Conservation (phyloP, 1,139 yeast genomes). For the Pichia sorboxylosa region DNA sequence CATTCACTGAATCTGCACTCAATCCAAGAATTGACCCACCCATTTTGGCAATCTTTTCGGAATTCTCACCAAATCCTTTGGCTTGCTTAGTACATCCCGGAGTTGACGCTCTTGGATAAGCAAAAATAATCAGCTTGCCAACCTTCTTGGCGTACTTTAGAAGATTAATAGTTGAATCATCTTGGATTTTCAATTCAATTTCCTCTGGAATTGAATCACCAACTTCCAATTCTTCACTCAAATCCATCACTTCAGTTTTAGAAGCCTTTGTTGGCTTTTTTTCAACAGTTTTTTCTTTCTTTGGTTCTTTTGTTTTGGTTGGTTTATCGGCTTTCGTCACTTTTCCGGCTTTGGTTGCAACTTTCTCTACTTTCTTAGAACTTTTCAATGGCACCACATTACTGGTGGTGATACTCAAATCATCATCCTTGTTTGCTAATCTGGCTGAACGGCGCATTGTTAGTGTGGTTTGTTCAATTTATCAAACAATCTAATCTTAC, state of each 20-base stretch:
- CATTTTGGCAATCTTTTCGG: slow-evolving; percentile 34
- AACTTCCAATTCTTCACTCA: slow-evolving; percentile 27
- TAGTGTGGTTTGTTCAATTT: too few species aligned
- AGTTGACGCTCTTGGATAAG: slow-evolving; percentile 88
- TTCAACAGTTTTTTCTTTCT: slow-evolving; percentile 1
- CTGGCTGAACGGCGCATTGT: slow-evolving; percentile 14
- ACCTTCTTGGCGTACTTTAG: slow-evolving; percentile 35
- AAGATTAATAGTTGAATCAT: slow-evolving; percentile 46
- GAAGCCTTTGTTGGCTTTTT: slow-evolving; percentile 5
- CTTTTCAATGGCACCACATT: neutral
- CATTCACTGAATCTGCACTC: slow-evolving; percentile 61
- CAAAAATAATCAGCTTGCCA: slow-evolving; percentile 50
- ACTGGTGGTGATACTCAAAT: slow-evolving; percentile 1
- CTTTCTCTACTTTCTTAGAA: slow-evolving; percentile 1
- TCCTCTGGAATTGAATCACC: slow-evolving; percentile 63
- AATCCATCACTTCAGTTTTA: neutral
- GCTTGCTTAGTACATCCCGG: slow-evolving; percentile 96
- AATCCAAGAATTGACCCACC: slow-evolving; percentile 62
- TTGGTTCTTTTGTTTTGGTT: neutral
- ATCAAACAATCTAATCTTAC: too few species aligned
- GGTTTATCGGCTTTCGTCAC: neutral
- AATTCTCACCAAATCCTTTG: slow-evolving; percentile 60
- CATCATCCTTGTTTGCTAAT: slow-evolving; percentile 10
- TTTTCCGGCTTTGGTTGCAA: neutral
- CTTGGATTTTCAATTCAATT: slow-evolving; percentile 53